Evolutionary conservation across 352 stramenopile genomes (phyloP).

Genomic region (Elongisporangium senticosum): DNA sequence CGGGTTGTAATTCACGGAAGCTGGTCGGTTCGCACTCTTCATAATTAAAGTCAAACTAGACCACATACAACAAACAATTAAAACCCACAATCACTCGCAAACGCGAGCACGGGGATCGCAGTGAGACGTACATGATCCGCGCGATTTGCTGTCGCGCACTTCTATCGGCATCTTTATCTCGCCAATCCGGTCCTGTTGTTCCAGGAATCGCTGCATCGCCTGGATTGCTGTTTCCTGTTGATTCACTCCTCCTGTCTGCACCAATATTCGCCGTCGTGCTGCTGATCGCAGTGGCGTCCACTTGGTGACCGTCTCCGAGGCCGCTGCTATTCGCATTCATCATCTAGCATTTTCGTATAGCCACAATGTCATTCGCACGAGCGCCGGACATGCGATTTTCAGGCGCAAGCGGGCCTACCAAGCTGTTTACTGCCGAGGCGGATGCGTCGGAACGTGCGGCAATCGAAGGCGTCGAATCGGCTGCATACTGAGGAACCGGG

Average conservation of each 20-base stretch:
- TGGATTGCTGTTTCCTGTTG: neutral
- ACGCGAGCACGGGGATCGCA: neutral
- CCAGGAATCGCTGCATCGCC: constrained; percentile 9
- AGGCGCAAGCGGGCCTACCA: constrained; percentile 12
- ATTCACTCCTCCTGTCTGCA: neutral
- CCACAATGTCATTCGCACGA: constrained; percentile 4
- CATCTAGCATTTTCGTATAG: neutral
- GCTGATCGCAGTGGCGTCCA: constrained; percentile 1
- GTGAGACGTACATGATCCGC: constrained; percentile 73
- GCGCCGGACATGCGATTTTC: constrained; percentile 15
- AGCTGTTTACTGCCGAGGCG: constrained; percentile 14
- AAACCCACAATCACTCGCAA: neutral
- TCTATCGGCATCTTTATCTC: constrained; percentile 80
- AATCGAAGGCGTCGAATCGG: constrained; percentile 25
- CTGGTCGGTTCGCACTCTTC: constrained; percentile 85
- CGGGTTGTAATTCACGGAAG: constrained; percentile 85
- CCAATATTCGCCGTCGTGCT: neutral
- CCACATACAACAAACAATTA: constrained; percentile 6
- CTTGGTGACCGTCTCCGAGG: neutral
- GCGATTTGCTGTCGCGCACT: constrained; percentile 81
- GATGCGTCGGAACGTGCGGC: constrained; percentile 31
- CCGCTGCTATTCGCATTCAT: constrained; percentile 4
- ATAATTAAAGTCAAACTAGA: constrained; percentile 83
- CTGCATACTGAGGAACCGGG: constrained; percentile 65
- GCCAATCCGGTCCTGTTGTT: constrained; percentile 50